A percentile compares a stretch with the other conserved stretches of the same genome.
Conservation (phyloP, 148 eudicot genomes). For the Pouteria glomerata region DNA sequence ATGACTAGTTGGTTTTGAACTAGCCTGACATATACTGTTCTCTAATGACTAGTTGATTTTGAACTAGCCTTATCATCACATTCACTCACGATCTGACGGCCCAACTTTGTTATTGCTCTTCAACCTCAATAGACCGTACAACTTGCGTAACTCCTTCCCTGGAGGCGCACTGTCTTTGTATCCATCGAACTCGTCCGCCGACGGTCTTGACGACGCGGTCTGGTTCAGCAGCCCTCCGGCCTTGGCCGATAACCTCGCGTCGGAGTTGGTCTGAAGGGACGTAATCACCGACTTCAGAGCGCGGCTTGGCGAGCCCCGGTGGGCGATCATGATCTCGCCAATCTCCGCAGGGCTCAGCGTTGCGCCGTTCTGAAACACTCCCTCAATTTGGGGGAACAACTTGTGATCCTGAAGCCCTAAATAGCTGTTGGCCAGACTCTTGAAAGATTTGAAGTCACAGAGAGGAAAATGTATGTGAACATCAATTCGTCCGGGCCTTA, state of each 20-base stretch:
- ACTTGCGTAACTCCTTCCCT: too few species aligned
- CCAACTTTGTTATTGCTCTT: too few species aligned
- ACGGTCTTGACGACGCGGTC: constrained; percentile 9
- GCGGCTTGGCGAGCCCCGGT: constrained; percentile 77
- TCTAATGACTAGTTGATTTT: too few species aligned
- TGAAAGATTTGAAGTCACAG: constrained; percentile 72
- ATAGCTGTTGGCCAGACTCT: constrained; percentile 57
- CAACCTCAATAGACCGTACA: too few species aligned
- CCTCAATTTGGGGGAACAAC: constrained; percentile 75
- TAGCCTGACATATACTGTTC: too few species aligned
- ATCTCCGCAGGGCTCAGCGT: constrained; percentile 78
- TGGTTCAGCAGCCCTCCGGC: constrained; percentile 16
- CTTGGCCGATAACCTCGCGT: constrained; percentile 18
- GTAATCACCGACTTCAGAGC: constrained; percentile 75
- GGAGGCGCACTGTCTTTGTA: too few species aligned
- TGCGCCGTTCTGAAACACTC: constrained; percentile 58
- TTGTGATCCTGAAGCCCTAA: constrained; percentile 80
- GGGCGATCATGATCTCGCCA: constrained; percentile 70
- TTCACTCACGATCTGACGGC: too few species aligned
- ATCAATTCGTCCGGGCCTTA: constrained; percentile 86
- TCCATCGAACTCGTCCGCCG: constrained; percentile 6
- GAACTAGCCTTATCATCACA: too few species aligned
- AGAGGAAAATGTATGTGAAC: constrained; percentile 75
- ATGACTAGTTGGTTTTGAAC: too few species aligned
- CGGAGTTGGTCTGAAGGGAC: constrained; percentile 47